Percentiles rank a stretch among this genome's conserved stretches.
Conservation (phyloP, 306 rosid genomes). For the Abrus precatorius region DNA sequence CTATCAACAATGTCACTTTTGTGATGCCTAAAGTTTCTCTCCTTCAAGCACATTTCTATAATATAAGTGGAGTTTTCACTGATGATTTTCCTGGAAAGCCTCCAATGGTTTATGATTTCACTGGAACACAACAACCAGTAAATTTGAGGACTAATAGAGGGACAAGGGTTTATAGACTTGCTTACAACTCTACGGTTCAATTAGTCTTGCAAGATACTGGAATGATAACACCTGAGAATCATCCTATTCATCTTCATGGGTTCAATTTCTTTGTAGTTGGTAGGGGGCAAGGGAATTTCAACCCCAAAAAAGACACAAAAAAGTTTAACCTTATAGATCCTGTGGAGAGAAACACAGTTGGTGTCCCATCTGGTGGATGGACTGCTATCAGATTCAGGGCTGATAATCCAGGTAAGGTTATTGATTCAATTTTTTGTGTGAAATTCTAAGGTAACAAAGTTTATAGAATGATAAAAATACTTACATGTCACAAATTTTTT, state of each 20-base stretch:
- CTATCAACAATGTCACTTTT: slow-evolving; percentile 78
- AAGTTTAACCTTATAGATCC: slow-evolving; percentile 82
- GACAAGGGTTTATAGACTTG: slow-evolving; percentile 75
- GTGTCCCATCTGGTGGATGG: slow-evolving; percentile 91
- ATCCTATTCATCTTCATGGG: slow-evolving; percentile 90
- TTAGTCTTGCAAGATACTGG: slow-evolving; percentile 86
- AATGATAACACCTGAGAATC: slow-evolving; percentile 83
- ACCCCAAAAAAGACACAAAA: slow-evolving; percentile 64
- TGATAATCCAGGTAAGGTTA: slow-evolving; percentile 80
- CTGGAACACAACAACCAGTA: slow-evolving; percentile 66
- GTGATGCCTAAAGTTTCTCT: slow-evolving; percentile 80
- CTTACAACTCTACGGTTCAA: slow-evolving; percentile 79
- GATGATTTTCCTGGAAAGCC: slow-evolving; percentile 86
- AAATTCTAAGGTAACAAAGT: not conserved
- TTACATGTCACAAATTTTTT: not conserved
- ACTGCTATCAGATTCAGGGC: slow-evolving; percentile 83
- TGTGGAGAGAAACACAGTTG: slow-evolving; percentile 84
- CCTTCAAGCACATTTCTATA: slow-evolving; percentile 87
- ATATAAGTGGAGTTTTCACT: slow-evolving; percentile 74
- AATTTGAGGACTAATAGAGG: slow-evolving; percentile 71
- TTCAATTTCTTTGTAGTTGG: slow-evolving; percentile 86
- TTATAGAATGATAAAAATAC: not conserved
- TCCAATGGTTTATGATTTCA: slow-evolving; percentile 60
- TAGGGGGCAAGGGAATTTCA: slow-evolving; percentile 76
- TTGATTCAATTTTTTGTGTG: not conserved